A percentile compares a stretch with the other conserved stretches of the same genome.
Conservation (phyloP, 2,329 filamentous ascomycete species). For the Trichoderma sp. region DNA sequence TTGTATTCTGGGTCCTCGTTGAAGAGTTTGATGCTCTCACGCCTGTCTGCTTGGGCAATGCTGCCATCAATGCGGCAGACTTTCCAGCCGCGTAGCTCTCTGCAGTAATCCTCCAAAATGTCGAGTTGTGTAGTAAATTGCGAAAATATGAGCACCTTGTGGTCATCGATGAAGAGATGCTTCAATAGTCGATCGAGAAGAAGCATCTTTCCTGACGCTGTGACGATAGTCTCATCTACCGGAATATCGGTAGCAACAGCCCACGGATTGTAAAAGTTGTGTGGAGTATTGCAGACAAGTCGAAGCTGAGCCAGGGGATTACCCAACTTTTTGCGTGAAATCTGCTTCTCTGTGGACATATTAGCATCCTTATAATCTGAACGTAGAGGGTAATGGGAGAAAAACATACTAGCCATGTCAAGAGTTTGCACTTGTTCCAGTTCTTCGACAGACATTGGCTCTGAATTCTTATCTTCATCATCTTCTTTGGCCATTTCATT, state of each 20-base stretch:
- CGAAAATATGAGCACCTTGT: conserved; percentile 94
- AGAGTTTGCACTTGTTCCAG: conserved; percentile 64
- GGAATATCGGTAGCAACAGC: conserved; percentile 54
- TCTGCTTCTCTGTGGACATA: conserved; percentile 65
- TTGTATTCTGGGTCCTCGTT: conserved; percentile 64
- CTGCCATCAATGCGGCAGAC: conserved; percentile 88
- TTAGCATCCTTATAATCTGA: not conserved
- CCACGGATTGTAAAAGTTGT: conserved; percentile 97
- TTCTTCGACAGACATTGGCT: conserved; percentile 53
- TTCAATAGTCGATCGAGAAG: conserved; percentile 84
- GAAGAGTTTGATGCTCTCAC: conserved; percentile 69
- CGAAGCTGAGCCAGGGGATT: conserved; percentile 92
- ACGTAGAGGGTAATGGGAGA: not conserved
- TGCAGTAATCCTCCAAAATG: conserved; percentile 81
- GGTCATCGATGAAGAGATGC: conserved; percentile 66
- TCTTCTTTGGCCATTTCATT: conserved; percentile 52
- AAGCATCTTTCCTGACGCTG: conserved; percentile 91
- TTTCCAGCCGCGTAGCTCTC: conserved; percentile 71
- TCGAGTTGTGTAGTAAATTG: conserved; percentile 96
- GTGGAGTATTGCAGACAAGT: conserved; percentile 86
- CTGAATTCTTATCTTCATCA: conserved; percentile 33
- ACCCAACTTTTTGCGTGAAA: conserved; percentile 86
- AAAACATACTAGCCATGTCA: conserved; percentile 67
- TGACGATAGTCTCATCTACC: conserved; percentile 78
- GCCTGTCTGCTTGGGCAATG: conserved; percentile 70